Conservation (phyloP, 371 early-diverging fungal genomes). For the Mucor piriformis region DNA sequence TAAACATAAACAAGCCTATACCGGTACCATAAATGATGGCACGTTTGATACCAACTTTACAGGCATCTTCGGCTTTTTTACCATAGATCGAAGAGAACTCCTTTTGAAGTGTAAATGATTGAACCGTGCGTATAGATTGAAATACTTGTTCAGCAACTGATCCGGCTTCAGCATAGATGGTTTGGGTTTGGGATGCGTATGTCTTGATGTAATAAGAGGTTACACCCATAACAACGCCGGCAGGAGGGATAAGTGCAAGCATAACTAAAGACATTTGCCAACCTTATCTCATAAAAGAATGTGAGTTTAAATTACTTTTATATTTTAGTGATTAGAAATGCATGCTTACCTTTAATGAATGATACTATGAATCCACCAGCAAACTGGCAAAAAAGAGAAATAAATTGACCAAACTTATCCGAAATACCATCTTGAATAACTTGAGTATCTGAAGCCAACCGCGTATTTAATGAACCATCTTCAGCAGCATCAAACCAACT, state of each 20-base stretch:
- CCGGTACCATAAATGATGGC: slow-evolving; percentile 53
- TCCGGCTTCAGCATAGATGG: slow-evolving; percentile 43
- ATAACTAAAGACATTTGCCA: slow-evolving; percentile 82
- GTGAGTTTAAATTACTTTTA: slow-evolving; percentile 7
- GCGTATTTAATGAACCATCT: slow-evolving; percentile 67
- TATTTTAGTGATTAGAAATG: background rate
- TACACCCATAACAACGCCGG: slow-evolving; percentile 44
- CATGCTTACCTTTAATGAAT: slow-evolving; percentile 59
- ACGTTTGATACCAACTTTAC: slow-evolving; percentile 56
- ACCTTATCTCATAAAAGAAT: slow-evolving; percentile 17
- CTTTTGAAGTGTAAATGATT: slow-evolving; percentile 79
- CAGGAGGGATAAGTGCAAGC: slow-evolving; percentile 63
- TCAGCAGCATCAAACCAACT: slow-evolving; percentile 81
- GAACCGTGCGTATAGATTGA: slow-evolving; percentile 83
- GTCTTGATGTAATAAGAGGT: slow-evolving; percentile 70
- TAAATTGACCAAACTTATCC: slow-evolving; percentile 79
- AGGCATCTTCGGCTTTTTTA: slow-evolving; percentile 54
- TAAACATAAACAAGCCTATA: slow-evolving; percentile 62
- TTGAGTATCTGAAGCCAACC: slow-evolving; percentile 74
- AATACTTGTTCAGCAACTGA: slow-evolving; percentile 69
- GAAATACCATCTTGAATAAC: slow-evolving; percentile 83
- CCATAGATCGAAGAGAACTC: slow-evolving; percentile 68
- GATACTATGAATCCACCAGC: slow-evolving; percentile 32
- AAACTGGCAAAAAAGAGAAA: slow-evolving; percentile 56
- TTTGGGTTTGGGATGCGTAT: slow-evolving; percentile 33